Base-by-base conservation (phyloP, 2,329 filamentous ascomycete genomes). In the Byssothecium circinans region DNA sequence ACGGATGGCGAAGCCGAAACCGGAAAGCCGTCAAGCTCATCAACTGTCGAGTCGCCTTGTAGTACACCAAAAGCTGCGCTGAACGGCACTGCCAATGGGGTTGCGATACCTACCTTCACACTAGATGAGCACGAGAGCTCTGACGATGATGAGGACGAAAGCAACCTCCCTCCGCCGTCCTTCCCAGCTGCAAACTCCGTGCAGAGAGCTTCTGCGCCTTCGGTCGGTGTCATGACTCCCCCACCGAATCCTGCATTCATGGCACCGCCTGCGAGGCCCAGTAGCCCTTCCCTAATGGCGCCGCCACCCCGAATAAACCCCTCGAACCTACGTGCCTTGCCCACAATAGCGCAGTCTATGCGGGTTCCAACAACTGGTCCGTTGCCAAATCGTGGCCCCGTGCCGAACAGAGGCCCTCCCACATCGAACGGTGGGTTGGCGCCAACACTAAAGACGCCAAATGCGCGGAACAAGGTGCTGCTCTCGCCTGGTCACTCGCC, bases 401-500 rank as follows among this genome's bases (percentile, higher is more conserved):
- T 74, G 42, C 64, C 70, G 46, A 72, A 71, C 58, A 61, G 69
- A 37, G 72, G 74, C 33, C 65, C 74, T 34, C 71, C 67, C 35
- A 50, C 63, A 53, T 71, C 65, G 57, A 73, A 72, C 39, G 69
- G 77, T 14, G 64, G 72, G 34, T 69, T 78, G 8, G 60, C 60
- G 23, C 53, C 59, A 8, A 45, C 45, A n/a, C 51, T 67, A 39
- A 66, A 71, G 38, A 74, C 72, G 10, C 70, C 71, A 22, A 79
- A 72, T 45, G 63, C 64, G 32, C 75, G 71, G 47, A 74, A 81
- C 69, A 88, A 92, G 64, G 88, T 96, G 4, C 78, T 87, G 8
- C 82, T 99, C 4, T 81, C 85, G n/a, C 94, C 94, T 0, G 92
- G 94, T 25, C 91, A 92, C 76, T 96, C 90, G 2, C 92, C 94